These are phyloP conservation scores for Plectosphaerella sp. DNA, from an alignment of 2,329 filamentous ascomycete genomes.

Conservation along the genomic window DNA sequence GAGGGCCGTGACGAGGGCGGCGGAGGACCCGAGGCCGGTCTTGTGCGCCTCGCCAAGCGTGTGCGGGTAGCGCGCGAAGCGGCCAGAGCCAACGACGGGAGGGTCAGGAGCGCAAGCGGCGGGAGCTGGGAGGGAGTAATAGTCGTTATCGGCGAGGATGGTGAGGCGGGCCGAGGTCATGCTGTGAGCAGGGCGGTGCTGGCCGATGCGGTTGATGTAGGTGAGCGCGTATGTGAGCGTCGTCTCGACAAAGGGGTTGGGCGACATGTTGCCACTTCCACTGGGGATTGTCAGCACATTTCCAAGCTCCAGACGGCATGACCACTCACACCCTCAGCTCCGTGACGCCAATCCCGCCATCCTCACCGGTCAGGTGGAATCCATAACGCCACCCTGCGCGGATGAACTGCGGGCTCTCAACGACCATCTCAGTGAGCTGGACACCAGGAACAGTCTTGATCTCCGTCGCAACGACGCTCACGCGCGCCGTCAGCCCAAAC, in stretches of 20 bases:
- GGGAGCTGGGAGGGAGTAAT: conserved; percentile 68
- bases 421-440: conserved; percentile 68
- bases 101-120: conserved; percentile 25
- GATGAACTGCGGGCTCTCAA: conserved; percentile 86
- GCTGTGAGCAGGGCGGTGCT: conserved; percentile 33
- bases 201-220: conserved; percentile 57
- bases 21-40: conserved; percentile 91
- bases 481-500: conserved; percentile 62
- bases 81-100: conserved; percentile 25
- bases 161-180: conserved; percentile 71
- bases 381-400: conserved; percentile 86
- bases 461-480: conserved; percentile 58
- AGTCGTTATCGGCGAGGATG: conserved; percentile 92
- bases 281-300: not conserved
- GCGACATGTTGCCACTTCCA: conserved; percentile 39
- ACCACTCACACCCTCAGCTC: conserved; percentile 71
- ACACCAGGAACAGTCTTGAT: conserved; percentile 60
- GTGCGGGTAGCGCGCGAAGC: conserved; percentile 76
- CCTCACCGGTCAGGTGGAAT: conserved; percentile 63
- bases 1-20: conserved; percentile 86
- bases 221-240: conserved; percentile 83
- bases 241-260: conserved; percentile 89
- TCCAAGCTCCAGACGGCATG: conserved; percentile 1
- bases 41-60: conserved; percentile 80
- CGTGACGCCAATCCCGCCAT: conserved; percentile 76